Evolutionary conservation across 2,329 filamentous ascomycete species (phyloP).

Genomic region (Dactylonectria estremocensis): DNA sequence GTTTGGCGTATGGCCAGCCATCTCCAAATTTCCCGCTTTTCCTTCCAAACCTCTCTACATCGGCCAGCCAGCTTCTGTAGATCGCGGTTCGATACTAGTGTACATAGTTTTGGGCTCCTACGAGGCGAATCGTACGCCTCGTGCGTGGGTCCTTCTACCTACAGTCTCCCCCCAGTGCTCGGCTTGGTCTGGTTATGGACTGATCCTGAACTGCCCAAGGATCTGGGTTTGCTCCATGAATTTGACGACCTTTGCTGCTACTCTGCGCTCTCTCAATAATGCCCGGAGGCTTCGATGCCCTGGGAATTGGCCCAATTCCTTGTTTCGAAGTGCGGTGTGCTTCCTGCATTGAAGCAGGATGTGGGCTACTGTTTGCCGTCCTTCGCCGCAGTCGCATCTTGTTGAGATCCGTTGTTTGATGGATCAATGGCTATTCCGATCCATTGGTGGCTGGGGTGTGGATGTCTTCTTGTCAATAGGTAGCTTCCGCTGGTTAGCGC

Average conservation of each 20-base stretch:
- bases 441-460: too few relatives aligned
- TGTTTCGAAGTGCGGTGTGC: background rate
- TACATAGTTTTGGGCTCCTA: background rate
- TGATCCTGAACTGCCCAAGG: background rate
- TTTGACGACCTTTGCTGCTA: slow-evolving; percentile 9
- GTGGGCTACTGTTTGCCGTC: slow-evolving; percentile 29
- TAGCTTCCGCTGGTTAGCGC: too few relatives aligned
- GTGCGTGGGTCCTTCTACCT: background rate
- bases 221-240: slow-evolving; percentile 13
- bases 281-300: background rate
- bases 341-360: slow-evolving; percentile 21
- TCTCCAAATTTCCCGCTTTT: slow-evolving; percentile 10
- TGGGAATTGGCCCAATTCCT: slow-evolving; percentile 4
- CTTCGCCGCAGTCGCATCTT: slow-evolving; percentile 26
- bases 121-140: background rate
- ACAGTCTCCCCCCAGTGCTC: slow-evolving; percentile 4
- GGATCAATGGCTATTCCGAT: too few relatives aligned
- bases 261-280: slow-evolving; percentile 7
- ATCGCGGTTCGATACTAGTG: slow-evolving; percentile 1
- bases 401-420: too few relatives aligned
- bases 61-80: background rate
- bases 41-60: too few relatives aligned
- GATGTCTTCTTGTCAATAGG: too few relatives aligned
- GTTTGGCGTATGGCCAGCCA: slow-evolving; percentile 2
- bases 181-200: too few relatives aligned